Base-by-base conservation (phyloP, 352 stramenopile genomes). In the Aphanomyces astaci region DNA sequence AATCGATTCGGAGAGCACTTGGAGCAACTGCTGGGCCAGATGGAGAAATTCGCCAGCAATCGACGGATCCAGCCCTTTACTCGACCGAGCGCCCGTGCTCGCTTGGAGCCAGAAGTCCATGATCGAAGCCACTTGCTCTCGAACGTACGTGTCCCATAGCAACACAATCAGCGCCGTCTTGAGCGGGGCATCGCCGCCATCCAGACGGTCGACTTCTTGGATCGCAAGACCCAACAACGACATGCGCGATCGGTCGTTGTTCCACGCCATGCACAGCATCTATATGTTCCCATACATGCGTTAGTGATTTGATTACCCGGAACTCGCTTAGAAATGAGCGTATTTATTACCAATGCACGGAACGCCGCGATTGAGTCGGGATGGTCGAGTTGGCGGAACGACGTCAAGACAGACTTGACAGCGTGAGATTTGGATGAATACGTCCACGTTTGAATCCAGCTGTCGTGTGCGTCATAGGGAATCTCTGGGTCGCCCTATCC, bases 91-190 rank as follows among this genome's bases (percentile, higher is more conserved):
- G 25, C 84, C 86, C 2, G 74, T 74, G 25, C 82, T 83, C 60
- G 78, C 89, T 54, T 94, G 84, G 63, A 92, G 81, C 84, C 84
- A 94, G 71, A 90, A 94, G 10, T 76, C 85, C 39, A 92, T 80
- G 11, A 94, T 73, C 45, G 86, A 91, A 53, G 87, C 76, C 4
- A 94, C 82, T 64, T 94, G 86, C 2, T 88, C 76, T 27, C 84
- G 84, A 51, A 94, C 86, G 43, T 90, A 92, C 71, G 71, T 78
- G 45, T 94, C 86, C 86, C 86, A 94, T 70, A 94, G 78, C 62
- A 89, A 76, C 31, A 82, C 70, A 7, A 76, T 76, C 76, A 94
- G 87, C 3, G 82, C 81, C n/a, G 73, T 71, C 73, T 80, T 80
- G 22, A 90, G n/a, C n/a, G n/a, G 45, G 72, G 70, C 24, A 70